phyloP scores from a whole-genome alignment of 768 basidiomycete species.

The Holtermanniella nyarrowii region DNA sequence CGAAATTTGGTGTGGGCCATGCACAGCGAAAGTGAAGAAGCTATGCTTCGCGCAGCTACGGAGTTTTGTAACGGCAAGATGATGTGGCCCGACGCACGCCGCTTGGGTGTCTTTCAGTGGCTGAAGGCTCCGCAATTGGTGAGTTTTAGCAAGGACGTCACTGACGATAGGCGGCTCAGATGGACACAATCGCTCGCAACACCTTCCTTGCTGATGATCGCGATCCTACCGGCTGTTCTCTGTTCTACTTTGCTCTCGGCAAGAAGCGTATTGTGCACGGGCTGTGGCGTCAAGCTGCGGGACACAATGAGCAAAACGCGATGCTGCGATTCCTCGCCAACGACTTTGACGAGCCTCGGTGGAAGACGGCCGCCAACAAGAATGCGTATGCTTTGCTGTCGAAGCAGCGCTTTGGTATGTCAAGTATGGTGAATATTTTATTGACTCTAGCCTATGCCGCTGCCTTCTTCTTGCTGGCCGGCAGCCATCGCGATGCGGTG shows the following conservation, averaged over 20 bases:
- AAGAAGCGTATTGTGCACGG: conserved; percentile 87
- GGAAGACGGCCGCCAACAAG: conserved; percentile 88
- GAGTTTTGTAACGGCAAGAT: conserved; percentile 72
- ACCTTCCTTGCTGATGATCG: conserved; percentile 84
- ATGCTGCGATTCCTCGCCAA: conserved; percentile 91
- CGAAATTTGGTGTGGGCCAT: conserved; percentile 97
- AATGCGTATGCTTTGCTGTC: conserved; percentile 87
- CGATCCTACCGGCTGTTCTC: conserved; percentile 77
- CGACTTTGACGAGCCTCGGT: conserved; percentile 70
- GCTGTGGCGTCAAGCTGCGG: conserved; percentile 87
- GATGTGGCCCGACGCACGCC: conserved; percentile 78
- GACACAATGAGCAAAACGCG: conserved; percentile 76
- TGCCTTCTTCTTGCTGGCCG: conserved; percentile 90
- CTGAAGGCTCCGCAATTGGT: conserved; percentile 43
- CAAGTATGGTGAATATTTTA: not conserved
- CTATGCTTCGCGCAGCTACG: conserved; percentile 61
- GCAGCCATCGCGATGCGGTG: conserved; percentile 78
- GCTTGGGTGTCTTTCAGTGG: conserved; percentile 82
- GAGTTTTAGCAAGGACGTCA: not conserved
- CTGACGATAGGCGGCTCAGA: conserved; percentile 44
- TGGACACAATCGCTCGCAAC: conserved; percentile 82
- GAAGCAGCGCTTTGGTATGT: conserved; percentile 82
- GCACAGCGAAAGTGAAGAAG: conserved; percentile 84
- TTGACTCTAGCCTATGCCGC: conserved; percentile 76
- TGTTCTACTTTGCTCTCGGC: conserved; percentile 90